Conservation (phyloP, 805 yeast species). For the Myxozyma nipponensis region DNA sequence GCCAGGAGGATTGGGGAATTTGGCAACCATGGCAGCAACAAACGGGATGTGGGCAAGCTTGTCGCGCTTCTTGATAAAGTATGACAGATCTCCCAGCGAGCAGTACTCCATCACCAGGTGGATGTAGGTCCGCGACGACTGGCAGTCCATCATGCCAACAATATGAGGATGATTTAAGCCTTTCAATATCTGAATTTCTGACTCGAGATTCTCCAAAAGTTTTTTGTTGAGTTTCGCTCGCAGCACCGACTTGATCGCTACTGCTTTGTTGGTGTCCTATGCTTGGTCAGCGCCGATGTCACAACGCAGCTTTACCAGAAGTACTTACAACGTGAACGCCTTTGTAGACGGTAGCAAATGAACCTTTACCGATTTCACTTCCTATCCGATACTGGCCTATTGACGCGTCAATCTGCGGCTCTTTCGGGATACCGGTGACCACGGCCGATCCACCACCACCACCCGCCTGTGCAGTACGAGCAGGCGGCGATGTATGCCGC, state of each 20-base stretch:
- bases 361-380: slow-evolving; percentile 89
- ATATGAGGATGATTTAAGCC: slow-evolving; percentile 89
- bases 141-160: slow-evolving; percentile 79
- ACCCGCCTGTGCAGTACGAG: no score
- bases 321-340: slow-evolving; percentile 51
- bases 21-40: slow-evolving; percentile 65
- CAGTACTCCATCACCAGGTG: slow-evolving; percentile 96
- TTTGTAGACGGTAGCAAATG: slow-evolving; percentile 89
- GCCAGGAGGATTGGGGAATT: slow-evolving; percentile 76
- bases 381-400: slow-evolving; percentile 58
- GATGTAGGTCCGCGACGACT: slow-evolving; percentile 68
- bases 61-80: slow-evolving; percentile 71
- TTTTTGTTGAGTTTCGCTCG: slow-evolving; percentile 81
- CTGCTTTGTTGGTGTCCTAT: slow-evolving; percentile 45
- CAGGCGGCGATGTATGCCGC: not conserved
- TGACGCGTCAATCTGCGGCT: slow-evolving; percentile 20
- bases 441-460: not conserved
- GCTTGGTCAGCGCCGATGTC: not conserved
- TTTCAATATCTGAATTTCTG: slow-evolving; percentile 85
- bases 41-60: slow-evolving; percentile 76
- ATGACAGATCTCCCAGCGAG: slow-evolving; percentile 88
- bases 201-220: slow-evolving; percentile 82
- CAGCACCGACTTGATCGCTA: slow-evolving; percentile 86
- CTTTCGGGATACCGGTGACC: slow-evolving; percentile 1
- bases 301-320: not conserved